These are phyloP conservation scores for Eucalyptus sp. DNA, from an alignment of 345 rosid genomes.

Conservation along the genomic window DNA sequence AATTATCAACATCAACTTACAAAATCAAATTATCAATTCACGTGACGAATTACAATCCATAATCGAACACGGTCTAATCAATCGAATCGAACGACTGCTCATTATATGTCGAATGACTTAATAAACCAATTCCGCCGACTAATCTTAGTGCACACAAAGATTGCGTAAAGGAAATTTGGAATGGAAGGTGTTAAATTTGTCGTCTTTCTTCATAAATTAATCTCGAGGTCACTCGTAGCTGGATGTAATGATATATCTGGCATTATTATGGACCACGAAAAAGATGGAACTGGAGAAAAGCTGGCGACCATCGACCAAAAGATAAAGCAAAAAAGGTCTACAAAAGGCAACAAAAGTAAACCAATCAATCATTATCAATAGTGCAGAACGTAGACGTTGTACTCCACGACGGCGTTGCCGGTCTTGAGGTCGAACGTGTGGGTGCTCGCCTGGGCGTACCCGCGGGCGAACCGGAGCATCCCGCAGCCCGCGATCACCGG, in stretches of 20 bases:
- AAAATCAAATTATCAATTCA: not conserved
- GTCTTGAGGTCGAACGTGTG: constrained; percentile 13
- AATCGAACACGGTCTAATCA: not conserved
- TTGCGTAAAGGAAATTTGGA: not conserved
- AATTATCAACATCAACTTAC: not conserved
- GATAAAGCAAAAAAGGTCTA: not conserved
- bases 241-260: not conserved
- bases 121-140: not conserved
- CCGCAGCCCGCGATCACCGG: constrained; percentile 77
- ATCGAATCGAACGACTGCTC: not conserved
- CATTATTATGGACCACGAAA: not conserved
- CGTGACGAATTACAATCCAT: not conserved
- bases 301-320: not conserved
- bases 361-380: constrained; percentile 8
- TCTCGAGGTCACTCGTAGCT: not conserved
- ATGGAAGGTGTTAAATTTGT: not conserved
- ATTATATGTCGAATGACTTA: not conserved
- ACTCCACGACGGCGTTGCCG: constrained; percentile 39
- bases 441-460: constrained; percentile 51
- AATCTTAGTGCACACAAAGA: not conserved
- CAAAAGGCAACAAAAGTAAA: not conserved
- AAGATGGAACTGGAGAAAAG: not conserved
- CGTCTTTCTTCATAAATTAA: not conserved
- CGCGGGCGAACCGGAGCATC: constrained; percentile 64
- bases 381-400: constrained; percentile 42